phyloP scores from a whole-genome alignment of 768 basidiomycete species.

The Leucocoprinus birnbaumii region DNA sequence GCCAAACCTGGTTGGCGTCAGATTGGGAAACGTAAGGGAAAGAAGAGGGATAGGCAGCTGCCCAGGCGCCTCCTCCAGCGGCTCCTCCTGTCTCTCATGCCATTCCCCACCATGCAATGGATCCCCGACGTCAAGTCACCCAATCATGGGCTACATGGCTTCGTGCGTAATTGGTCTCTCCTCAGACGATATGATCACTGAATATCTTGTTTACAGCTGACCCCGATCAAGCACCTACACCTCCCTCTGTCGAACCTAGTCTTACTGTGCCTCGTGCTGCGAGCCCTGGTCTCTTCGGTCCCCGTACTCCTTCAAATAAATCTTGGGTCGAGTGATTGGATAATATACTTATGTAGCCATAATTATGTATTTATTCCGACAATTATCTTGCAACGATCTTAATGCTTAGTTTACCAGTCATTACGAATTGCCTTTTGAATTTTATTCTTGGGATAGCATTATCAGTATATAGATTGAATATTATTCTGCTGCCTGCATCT shows the following conservation, averaged over 20 bases:
- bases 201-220: conserved; percentile 42
- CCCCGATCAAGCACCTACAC: conserved; percentile 52
- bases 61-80: conserved; percentile 23
- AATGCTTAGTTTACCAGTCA: not conserved
- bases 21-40: conserved; percentile 7
- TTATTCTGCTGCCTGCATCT: too few species aligned
- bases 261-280: conserved; percentile 55
- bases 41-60: conserved; percentile 31
- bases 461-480: too few species aligned
- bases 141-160: conserved; percentile 66
- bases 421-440: not conserved
- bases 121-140: conserved; percentile 39
- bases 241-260: conserved; percentile 57
- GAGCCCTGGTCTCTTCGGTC: conserved; percentile 76
- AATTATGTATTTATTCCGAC: not conserved
- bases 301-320: conserved; percentile 40
- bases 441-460: not conserved
- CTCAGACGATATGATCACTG: not conserved
- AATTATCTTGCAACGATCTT: not conserved
- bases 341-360: not conserved
- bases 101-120: conserved; percentile 22
- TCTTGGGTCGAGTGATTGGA: not conserved
- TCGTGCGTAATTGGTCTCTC: conserved; percentile 42
- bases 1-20: conserved; percentile 10
- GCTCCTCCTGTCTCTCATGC: conserved; percentile 36